Conservation (phyloP, 306 rosid species). For the Ziziphus jujuba region DNA sequence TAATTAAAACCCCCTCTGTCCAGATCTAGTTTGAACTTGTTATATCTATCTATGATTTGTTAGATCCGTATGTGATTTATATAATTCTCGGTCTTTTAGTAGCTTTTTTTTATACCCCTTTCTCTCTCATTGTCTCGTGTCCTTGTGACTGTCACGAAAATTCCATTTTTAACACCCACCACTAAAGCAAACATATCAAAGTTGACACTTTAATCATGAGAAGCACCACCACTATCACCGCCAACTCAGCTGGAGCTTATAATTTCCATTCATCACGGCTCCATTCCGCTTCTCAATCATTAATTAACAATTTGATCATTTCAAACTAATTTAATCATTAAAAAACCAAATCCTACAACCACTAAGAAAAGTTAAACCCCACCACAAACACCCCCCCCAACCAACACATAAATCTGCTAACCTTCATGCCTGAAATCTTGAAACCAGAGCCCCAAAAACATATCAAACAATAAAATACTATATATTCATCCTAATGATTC, state of each 20-base stretch:
- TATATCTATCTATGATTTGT: neutral
- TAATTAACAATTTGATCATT: neutral
- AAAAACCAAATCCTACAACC: slow-evolving; percentile 13
- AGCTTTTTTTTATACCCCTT: slow-evolving; percentile 1
- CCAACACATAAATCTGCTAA: too few relatives aligned
- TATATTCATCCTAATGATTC: neutral
- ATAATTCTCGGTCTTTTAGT: neutral
- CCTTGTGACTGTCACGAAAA: slow-evolving; percentile 42
- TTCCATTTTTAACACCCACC: slow-evolving; percentile 32
- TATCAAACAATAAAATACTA: slow-evolving; percentile 27
- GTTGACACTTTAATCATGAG: slow-evolving; percentile 77
- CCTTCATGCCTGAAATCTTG: slow-evolving; percentile 13
- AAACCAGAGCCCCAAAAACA: slow-evolving; percentile 28
- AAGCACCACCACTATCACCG: slow-evolving; percentile 32
- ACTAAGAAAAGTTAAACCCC: neutral
- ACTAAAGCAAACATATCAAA: slow-evolving; percentile 37
- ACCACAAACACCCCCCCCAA: too few relatives aligned
- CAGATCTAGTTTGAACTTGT: neutral
- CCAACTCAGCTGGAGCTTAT: slow-evolving; percentile 29
- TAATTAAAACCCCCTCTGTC: too few relatives aligned
- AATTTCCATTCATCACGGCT: slow-evolving; percentile 37
- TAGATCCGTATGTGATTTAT: neutral
- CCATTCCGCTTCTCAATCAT: slow-evolving; percentile 24
- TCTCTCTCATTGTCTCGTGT: slow-evolving; percentile 47
- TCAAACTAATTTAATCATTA: neutral